These are phyloP conservation scores for Rhodotorula sphaerocarpa DNA, from an alignment of 768 basidiomycete species.

Conservation along the genomic window DNA sequence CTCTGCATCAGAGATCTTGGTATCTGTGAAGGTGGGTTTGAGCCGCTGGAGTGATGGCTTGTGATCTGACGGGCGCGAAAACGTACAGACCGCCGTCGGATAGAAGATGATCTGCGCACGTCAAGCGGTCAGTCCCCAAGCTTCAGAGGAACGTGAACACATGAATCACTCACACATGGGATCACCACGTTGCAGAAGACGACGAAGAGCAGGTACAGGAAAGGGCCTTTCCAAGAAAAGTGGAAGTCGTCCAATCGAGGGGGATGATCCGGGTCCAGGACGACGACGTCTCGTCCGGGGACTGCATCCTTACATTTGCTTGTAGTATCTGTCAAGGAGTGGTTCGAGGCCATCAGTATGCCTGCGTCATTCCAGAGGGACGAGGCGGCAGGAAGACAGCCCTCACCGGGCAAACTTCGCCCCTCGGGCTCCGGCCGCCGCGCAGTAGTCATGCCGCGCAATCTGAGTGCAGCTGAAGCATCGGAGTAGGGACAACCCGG, in stretches of 20 bases:
- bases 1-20: slow-evolving; percentile 1
- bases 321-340: no score
- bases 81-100: neutral
- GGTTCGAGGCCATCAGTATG: no score
- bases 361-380: no score
- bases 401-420: no score
- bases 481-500: no score
- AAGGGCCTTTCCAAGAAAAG: slow-evolving; percentile 40
- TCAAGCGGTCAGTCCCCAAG: neutral
- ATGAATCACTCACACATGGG: slow-evolving; percentile 23
- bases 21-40: neutral
- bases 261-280: slow-evolving; percentile 13
- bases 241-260: slow-evolving; percentile 24
- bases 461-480: no score
- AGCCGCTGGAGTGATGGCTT: neutral
- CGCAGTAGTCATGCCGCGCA: no score
- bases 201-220: slow-evolving; percentile 25
- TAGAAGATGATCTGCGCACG: neutral
- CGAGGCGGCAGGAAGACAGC: no score
- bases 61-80: no score
- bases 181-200: slow-evolving; percentile 26
- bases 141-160: no score
- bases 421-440: no score
- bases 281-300: neutral
- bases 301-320: no score